Base-by-base conservation (phyloP, 31 red algal genomes). In the Asparagopsis taxiformis region DNA sequence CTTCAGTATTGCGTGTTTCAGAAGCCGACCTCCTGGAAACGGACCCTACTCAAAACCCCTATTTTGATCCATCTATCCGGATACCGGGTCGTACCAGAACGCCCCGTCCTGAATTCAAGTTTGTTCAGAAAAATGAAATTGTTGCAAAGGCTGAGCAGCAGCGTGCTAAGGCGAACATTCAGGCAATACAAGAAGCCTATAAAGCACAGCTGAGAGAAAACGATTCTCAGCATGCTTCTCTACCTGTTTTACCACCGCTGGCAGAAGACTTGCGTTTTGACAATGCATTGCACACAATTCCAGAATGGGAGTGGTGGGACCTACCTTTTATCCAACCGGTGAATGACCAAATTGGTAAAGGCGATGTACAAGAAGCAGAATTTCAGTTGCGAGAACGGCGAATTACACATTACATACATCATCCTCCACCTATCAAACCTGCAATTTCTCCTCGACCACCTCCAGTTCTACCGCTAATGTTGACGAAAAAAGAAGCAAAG, bases 291-390 rank as follows among this genome's bases (percentile, higher is more conserved):
- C 38, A 56, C 11, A 43, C 34, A 21, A 25, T 74, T 13, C 88
- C 88, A 9, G 77, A 71, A 19, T 72, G 72, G 28, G 88, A 92
- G 38, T 92, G 88, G 88, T 92, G 88, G 88, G 88, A 92, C 54
- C 46, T 75, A 49, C 75, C 74, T 15, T 92, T 92, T 63, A 35
- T 90, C 36, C 36, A 57, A 31, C 34, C 34, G 15, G 79, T 24
- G 37, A 59, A 64, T 9, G 52, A 77, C 23, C 65, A 26, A 51
- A 32, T 59, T 55, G 28, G 51, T 34, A 50, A 51, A 19, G 65
- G 35, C 26, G 82, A 41, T 4, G 60, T 43, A 1, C 55, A 31
- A 26, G 58, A 15, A 44, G 32, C 28, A 7, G 31, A 19, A 19
- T 78, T 85, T 22, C 15, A 74, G 1, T 22, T 90, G 19, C 30